A percentile compares a stretch with the other conserved stretches of the same genome.
These are phyloP conservation scores for Fusarium sp. DNA, from an alignment of 2,329 filamentous ascomycete species.

Conservation along the genomic window DNA sequence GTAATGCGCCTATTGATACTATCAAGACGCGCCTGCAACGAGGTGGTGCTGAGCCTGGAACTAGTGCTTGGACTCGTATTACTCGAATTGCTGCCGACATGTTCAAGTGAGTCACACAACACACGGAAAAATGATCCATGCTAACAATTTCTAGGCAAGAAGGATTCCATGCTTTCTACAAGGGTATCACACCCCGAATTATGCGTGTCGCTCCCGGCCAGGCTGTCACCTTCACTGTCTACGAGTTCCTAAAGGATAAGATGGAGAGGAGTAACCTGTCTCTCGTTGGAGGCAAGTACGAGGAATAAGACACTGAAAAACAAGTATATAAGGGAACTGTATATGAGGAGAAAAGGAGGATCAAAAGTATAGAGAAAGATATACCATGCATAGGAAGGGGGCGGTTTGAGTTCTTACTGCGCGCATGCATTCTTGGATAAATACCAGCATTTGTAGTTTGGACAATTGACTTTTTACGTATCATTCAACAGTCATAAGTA, in stretches of 20 bases:
- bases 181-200: conserved; percentile 96
- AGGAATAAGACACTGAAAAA: conserved; percentile 63
- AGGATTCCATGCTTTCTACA: conserved; percentile 95
- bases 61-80: conserved; percentile 84
- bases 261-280: conserved; percentile 73
- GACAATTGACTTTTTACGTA: conserved; percentile 42
- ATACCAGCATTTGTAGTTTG: conserved; percentile 48
- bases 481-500: conserved; percentile 5
- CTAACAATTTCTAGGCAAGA: conserved; percentile 72
- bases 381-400: conserved; percentile 44
- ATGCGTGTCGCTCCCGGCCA: conserved; percentile 98
- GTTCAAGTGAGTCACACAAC: conserved; percentile 71
- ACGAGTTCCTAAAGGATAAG: conserved; percentile 79
- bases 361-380: conserved; percentile 34
- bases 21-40: conserved; percentile 98
- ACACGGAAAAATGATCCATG: neutral
- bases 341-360: conserved; percentile 10
- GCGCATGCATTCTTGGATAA: conserved; percentile 45
- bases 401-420: conserved; percentile 42
- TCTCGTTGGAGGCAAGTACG: conserved; percentile 71
- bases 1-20: conserved; percentile 97
- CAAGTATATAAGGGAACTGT: neutral
- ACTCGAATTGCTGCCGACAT: conserved; percentile 81
- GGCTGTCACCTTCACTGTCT: conserved; percentile 81
- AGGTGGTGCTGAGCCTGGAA: conserved; percentile 82